Base-by-base conservation (phyloP, 345 rosid species). In the Linum lewisii region DNA sequence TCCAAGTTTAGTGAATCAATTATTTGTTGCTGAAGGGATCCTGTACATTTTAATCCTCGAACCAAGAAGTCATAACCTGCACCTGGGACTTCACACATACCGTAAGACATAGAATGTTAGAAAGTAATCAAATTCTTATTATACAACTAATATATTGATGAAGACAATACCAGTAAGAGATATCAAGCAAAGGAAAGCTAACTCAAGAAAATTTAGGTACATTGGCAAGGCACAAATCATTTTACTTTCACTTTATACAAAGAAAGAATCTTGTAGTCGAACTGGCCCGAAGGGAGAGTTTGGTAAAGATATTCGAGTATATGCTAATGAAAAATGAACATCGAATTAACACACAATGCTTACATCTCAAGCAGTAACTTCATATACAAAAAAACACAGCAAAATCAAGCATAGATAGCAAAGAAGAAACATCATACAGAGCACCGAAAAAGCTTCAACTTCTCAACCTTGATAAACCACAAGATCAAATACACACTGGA, bases 1-100 rank as follows among this genome's bases (percentile, higher is more conserved):
- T 89, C 94, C n/a, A 32, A 54, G 15, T 62, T 64, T 69, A 90
- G 94, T 0, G 94, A 95, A 66, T 75, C 52, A 21, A 87, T 69
- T 66, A 90, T 85, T 72, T 76, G 85, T 67, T 61, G 52, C 55
- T 79, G 82, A 49, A 72, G 50, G 8, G 57, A 66, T 44, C 60
- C 73, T 59, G 69, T 61, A 57, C 69, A 58, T 67, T 62, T 73
- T 66, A 66, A 64, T 49, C 63, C 65, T 54, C 47, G 45, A 52
- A 67, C 66, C 24, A 65, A 37, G 59, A 70, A 61, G 5, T 54
- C 57, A 74, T 60, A 24, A 51, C 79, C 84, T 80, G 68, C 72
- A 72, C 36, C 56, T 23, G 21, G 47, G 49, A 72, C 3, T 57
- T 59, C 26, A 14, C 24, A 63, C 29, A 29, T 29, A 0, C 34